Evolutionary conservation across 2,329 filamentous ascomycete genomes (phyloP).

Genomic region (Camillea tinctor): DNA sequence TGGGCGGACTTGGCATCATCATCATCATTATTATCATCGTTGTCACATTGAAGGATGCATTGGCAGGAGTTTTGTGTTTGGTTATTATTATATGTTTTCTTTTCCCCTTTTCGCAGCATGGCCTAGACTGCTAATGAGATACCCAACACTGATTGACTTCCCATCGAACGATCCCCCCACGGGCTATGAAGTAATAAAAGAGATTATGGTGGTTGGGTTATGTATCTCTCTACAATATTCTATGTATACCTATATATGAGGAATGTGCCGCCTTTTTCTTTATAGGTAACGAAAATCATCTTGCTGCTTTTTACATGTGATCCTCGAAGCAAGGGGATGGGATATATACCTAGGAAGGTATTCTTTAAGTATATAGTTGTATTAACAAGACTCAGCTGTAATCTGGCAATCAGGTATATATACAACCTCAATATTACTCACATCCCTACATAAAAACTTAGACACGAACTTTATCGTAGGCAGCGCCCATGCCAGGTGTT

Average conservation of each 20-base stretch:
- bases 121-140: neutral
- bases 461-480: no score
- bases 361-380: no score
- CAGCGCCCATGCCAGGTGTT: no score
- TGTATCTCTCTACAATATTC: neutral
- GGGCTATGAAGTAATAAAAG: neutral
- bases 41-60: constrained; percentile 12
- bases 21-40: neutral
- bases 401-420: no score
- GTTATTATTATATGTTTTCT: neutral
- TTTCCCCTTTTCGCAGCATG: neutral
- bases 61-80: constrained; percentile 15
- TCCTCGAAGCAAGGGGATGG: no score
- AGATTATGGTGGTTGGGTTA: neutral
- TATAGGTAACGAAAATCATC: no score
- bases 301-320: no score
- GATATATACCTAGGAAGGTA: no score
- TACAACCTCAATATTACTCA: no score
- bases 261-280: neutral
- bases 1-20: constrained; percentile 8
- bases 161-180: neutral
- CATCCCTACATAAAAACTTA: no score
- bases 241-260: neutral
- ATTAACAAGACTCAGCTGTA: no score
- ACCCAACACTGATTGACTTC: neutral